Percentiles rank a stretch among this genome's conserved stretches.
phyloP scores from a whole-genome alignment of 768 basidiomycete genomes.

The Phallus indusiatus region DNA sequence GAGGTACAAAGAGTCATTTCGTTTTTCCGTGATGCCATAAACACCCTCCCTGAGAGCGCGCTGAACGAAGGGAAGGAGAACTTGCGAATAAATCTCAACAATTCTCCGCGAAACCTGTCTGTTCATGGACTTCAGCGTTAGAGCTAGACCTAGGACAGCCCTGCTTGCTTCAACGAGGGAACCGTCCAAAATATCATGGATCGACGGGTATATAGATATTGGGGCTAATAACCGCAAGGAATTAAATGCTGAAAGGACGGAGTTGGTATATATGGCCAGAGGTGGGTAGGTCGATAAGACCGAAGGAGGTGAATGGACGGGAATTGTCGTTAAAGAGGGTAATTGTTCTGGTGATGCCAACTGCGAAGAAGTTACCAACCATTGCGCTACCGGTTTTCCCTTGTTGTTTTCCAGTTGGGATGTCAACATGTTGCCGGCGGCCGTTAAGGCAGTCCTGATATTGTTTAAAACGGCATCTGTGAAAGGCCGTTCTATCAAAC shows the following conservation, averaged over 20 bases:
- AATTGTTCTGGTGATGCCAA: constrained; percentile 22
- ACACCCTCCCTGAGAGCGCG: constrained; percentile 69
- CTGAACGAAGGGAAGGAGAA: constrained; percentile 62
- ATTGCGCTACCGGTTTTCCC: constrained; percentile 34
- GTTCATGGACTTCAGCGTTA: constrained; percentile 15
- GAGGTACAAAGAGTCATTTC: neutral
- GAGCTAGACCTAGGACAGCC: constrained; percentile 37
- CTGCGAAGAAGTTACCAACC: constrained; percentile 35
- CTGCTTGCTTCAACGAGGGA: constrained; percentile 38
- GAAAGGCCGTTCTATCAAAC: constrained; percentile 57
- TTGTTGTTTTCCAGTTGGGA: constrained; percentile 16
- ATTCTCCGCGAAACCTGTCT: constrained; percentile 31
- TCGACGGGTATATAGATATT: constrained; percentile 39
- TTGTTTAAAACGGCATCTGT: constrained; percentile 49
- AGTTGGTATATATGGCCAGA: constrained; percentile 65
- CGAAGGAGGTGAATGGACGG: constrained; percentile 56
- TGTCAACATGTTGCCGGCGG: constrained; percentile 23
- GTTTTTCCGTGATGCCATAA: constrained; percentile 32
- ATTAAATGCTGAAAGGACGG: constrained; percentile 66
- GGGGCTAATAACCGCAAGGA: constrained; percentile 75
- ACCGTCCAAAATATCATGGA: constrained; percentile 41
- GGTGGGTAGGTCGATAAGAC: constrained; percentile 66
- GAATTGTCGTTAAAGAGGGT: constrained; percentile 14
- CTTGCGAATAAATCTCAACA: constrained; percentile 47
- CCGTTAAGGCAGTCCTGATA: constrained; percentile 42